Evolutionary conservation across 495 filamentous ascomycete genomes (phyloP), one percentile per base, ranked within the genome.

Genomic region (Terfezia claveryi): DNA sequence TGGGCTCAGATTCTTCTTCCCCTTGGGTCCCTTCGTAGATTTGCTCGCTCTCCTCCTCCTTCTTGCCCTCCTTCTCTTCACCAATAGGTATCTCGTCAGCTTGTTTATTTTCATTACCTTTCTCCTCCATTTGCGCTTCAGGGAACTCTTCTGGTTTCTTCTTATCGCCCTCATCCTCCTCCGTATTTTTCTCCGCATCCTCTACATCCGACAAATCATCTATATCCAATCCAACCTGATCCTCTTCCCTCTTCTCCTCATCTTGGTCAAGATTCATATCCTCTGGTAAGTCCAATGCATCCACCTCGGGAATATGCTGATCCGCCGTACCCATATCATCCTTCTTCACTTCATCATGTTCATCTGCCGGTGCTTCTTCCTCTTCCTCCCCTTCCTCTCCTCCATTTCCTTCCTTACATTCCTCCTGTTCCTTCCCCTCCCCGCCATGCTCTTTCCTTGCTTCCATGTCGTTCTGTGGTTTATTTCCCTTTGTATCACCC

Each of bases 261-360:
- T 76, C 74, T 20, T 74, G 76, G 46, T 79, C 80, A 32, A 85
- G 70, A 44, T 81, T 71, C 70, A 85, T 77, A 58, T 83, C 79
- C 51, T 87, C 85, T 52, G 85, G 78, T 44, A 80, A 60, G 23
- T 73, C 76, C 49, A 80, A 60, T 6, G 72, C 72, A 23, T 86
- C 79, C 52, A 81, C 75, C 58, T 94, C 83, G 57, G 88, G 79
- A 2, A 80, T 73, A 65, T 89, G 79, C 23, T 76, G 72, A 63
- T 86, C 83, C 23, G 77, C 74, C 44, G 76, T 74, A 63, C 81
- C 78, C 55, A 74, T 74, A 23, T 78, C 73, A 49, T 80, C 75
- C 36, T 75, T 71, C 14, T 73, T 74, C 49, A 79, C 81, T 8
- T 72, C 72, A 54, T 85, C 78, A 23, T 81, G 74, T 52, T 75